These are phyloP conservation scores for Paramecium octaurelia DNA, from an alignment of 73 alveolate genomes.

Conservation along the genomic window DNA sequence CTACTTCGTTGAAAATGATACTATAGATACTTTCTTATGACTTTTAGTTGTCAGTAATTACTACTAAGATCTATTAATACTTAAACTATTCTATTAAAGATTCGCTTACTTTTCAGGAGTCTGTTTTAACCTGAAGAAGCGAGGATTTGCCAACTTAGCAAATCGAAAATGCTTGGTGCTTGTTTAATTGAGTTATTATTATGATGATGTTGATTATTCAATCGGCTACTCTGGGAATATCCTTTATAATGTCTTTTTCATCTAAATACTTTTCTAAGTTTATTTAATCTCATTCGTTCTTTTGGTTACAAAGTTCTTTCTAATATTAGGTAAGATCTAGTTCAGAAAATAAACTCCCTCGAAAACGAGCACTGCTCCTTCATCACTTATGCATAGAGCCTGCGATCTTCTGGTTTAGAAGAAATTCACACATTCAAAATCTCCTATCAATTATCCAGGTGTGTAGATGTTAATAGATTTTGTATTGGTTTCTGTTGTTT, in stretches of 20 bases:
- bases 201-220: neutral
- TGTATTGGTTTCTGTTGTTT: neutral
- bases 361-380: neutral
- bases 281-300: neutral
- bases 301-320: neutral
- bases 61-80: neutral
- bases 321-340: neutral
- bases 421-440: neutral
- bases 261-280: neutral
- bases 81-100: neutral
- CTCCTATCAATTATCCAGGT: slow-evolving; percentile 46
- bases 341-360: neutral
- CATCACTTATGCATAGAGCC: slow-evolving; percentile 3
- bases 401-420: neutral
- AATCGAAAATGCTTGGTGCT: neutral
- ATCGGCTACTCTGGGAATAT: neutral
- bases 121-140: neutral
- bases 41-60: neutral
- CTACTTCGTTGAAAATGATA: neutral
- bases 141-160: neutral
- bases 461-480: neutral
- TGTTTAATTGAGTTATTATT: neutral
- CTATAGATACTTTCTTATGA: neutral
- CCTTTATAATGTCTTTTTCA: neutral
- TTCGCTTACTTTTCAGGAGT: neutral